Evolutionary conservation across 805 yeast species (phyloP).

Genomic region (Pichia kluyveri): DNA sequence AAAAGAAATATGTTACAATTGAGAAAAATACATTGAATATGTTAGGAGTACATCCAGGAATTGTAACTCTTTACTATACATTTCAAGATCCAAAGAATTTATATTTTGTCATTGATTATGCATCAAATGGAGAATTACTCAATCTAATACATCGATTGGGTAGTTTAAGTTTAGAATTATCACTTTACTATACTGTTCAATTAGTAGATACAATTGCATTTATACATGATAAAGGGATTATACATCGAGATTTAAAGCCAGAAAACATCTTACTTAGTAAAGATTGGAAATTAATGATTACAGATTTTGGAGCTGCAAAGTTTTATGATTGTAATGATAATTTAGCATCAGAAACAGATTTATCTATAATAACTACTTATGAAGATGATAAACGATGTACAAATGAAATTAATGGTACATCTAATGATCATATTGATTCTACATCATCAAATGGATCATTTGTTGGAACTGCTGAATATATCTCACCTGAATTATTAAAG

Average conservation of each 20-base stretch:
- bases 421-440: not conserved
- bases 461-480: constrained; percentile 97
- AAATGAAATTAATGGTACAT: not conserved
- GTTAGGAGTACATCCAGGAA: constrained; percentile 89
- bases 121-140: constrained; percentile 89
- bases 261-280: constrained; percentile 81
- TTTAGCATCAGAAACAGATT: not conserved
- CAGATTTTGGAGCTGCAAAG: constrained; percentile 98
- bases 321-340: constrained; percentile 33
- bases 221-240: constrained; percentile 82
- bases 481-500: constrained; percentile 80
- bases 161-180: constrained; percentile 62
- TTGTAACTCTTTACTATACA: constrained; percentile 84
- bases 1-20: constrained; percentile 90
- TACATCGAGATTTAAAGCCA: constrained; percentile 92
- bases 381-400: not conserved
- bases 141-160: constrained; percentile 72
- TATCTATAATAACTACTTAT: not conserved
- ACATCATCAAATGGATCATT: constrained; percentile 55
- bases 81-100: constrained; percentile 86
- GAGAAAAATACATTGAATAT: constrained; percentile 86
- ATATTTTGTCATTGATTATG: constrained; percentile 89
- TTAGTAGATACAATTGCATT: constrained; percentile 84
- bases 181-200: constrained; percentile 77
- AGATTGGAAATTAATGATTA: constrained; percentile 82